Base-by-base conservation (phyloP, 805 yeast species). In the Teunomyces pallodes region DNA sequence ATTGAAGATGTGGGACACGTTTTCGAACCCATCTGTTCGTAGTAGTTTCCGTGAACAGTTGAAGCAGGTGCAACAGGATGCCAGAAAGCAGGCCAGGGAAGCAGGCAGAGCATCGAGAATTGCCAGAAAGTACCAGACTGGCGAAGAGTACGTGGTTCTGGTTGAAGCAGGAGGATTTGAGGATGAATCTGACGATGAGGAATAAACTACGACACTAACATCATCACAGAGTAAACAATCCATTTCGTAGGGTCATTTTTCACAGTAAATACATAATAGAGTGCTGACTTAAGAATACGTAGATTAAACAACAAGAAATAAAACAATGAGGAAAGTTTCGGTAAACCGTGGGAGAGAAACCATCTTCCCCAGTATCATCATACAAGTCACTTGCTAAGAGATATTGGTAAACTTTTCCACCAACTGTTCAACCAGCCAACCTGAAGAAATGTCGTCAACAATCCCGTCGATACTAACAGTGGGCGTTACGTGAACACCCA, bases 1-100 rank as follows among this genome's bases (percentile, higher is more conserved):
- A 10, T 74, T 94, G 66, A 91, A 90, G 72, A 79, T 94, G 72
- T 94, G 97, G 96, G 98, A 94, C 69, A 78, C 84, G 7, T 87
- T 91, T 65, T 80, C 89, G 46, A 94, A 94, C 70, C 74, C 81
- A 52, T 77, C 92, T 12, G 91, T 91, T 14, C 80, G 96, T 59
- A 74, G 74, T 42, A 71, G 86, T 2, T 85, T 92, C 67, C 80
- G 77, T 42, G 75, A 70, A 9, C 85, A 84, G 50, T 72, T 88
- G 62, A 71, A 65, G 45, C 64, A 61, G 2, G 65, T 86, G 44
- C 89, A 86, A 69, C 58, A 53, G 9, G 59, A 59, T 39, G 92
- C 92, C 14, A 77, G 79, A 57, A 75, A 68, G 33, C 83, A 78
- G 51, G 88, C 90, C 20, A 61, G 64, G 47, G 62, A 62, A 24